Evolutionary conservation across 257 asterid species (phyloP), one percentile per base, ranked within the genome.

Genomic region (Hygrophila difformis): DNA sequence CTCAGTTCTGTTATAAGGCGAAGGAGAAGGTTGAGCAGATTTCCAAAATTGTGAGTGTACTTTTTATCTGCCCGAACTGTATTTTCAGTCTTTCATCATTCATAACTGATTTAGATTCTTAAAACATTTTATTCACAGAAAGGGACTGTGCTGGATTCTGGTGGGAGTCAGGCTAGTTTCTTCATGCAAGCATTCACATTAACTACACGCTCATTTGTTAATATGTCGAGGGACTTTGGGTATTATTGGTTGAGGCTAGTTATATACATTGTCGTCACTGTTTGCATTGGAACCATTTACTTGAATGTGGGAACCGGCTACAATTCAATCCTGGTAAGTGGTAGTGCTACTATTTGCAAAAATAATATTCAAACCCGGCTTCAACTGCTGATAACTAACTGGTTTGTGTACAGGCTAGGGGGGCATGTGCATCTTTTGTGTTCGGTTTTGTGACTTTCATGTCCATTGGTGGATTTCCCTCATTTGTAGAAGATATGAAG

Each of bases 401-500:
- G 43, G 26, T 42, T 34, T 21, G 14, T 50, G 20, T 52, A 37
- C 87, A 87, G 97, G 97, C 97, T 17, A 75, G 98, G 53, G 98
- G 96, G 6, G 98, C 98, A 1, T 89, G 98, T 17, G 96, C 98
- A 1, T 82, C 98, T 5, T 89, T 89, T 40, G 98, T 89, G 29
- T 85, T 89, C 24, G 98, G 98, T 11, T 85, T 91, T 42, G 94
- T 91, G 9, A 85, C 98, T 17, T 91, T 91, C 60, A 85, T 91
- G 98, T 85, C 98, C 22, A 91, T 91, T 21, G 98, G 98, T 39
- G 98, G 98, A 18, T 89, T 89, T n/a, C 98, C 98, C 48, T 89
- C 96, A 1, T 89, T 89, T 14, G 98, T 89, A 18, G 99, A 91
- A 71, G 99, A 91, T 43, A 85, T 89, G 96, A 89, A 89, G 94